Conservation (phyloP, 2,329 filamentous ascomycete genomes). For the Hypomyces perniciosus region DNA sequence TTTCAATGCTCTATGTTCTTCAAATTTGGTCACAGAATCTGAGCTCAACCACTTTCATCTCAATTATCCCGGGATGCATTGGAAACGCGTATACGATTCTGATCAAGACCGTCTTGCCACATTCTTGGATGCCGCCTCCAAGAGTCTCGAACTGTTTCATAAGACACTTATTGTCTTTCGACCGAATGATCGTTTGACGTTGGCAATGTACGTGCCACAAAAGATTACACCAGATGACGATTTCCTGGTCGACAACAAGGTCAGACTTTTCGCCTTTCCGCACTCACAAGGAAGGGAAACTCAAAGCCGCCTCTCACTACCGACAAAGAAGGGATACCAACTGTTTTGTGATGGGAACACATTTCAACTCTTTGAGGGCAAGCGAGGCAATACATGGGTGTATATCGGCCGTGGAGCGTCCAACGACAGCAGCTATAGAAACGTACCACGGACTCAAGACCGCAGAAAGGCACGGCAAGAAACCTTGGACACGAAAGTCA, state of each 20-base stretch:
- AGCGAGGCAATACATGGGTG: conserved; percentile 32
- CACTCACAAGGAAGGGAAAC: conserved; percentile 30
- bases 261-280: conserved; percentile 32
- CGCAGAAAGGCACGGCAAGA: conserved; percentile 5
- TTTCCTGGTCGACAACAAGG: conserved; percentile 26
- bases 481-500: background rate
- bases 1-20: conserved; percentile 32
- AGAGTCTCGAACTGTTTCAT: conserved; percentile 30
- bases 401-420: conserved; percentile 25
- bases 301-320: conserved; percentile 26
- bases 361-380: conserved; percentile 33
- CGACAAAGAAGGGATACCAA: conserved; percentile 32
- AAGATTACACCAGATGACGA: conserved; percentile 29
- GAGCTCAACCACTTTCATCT: conserved; percentile 29
- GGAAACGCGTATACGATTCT: conserved; percentile 33
- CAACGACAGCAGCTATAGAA: conserved; percentile 27
- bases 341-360: conserved; percentile 30
- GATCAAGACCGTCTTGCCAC: conserved; percentile 27
- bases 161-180: conserved; percentile 33
- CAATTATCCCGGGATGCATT: conserved; percentile 27
- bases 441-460: conserved; percentile 6
- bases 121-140: conserved; percentile 27
- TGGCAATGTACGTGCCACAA: conserved; percentile 34
- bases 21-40: conserved; percentile 23
- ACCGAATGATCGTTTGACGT: conserved; percentile 28